These are phyloP conservation scores for Fusarium mangiferae DNA, from an alignment of 2,329 filamentous ascomycete species.

Conservation along the genomic window DNA sequence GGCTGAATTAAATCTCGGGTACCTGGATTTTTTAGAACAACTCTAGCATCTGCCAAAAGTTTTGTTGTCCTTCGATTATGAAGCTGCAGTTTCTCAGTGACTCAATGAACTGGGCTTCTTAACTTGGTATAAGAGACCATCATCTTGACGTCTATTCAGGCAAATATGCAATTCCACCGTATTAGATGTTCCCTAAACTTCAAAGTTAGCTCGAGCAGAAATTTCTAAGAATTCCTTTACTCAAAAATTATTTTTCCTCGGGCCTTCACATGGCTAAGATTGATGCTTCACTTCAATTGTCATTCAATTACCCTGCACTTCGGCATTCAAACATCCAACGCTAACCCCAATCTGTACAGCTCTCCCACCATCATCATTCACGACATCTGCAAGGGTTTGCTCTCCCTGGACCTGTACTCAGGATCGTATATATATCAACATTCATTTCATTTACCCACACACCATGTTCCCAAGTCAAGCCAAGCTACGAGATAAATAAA, in stretches of 20 bases:
- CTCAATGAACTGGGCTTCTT: background rate
- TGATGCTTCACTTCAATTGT: background rate
- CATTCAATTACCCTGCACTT: background rate
- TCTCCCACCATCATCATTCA: background rate
- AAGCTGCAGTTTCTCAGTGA: accelerated
- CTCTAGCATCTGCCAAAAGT: background rate
- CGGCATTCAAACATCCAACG: background rate
- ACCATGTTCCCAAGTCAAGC: constrained; percentile 25
- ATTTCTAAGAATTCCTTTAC: too few species aligned
- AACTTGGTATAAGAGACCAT: accelerated
- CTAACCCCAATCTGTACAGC: background rate
- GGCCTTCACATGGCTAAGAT: background rate
- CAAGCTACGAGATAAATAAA: constrained; percentile 31
- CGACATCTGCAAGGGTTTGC: background rate
- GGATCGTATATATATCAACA: background rate
- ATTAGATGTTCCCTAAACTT: too few species aligned
- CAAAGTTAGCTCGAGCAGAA: too few species aligned
- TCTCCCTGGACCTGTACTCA: background rate
- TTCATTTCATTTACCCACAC: constrained; percentile 28
- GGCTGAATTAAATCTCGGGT: accelerated
- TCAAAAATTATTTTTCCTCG: accelerated
- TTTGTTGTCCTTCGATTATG: accelerated
- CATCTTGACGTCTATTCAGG: accelerated
- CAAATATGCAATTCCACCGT: accelerated
- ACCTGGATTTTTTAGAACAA: accelerated